Evolutionary conservation across 768 basidiomycete genomes (phyloP).

Genomic region (Agaricus subrufescens): DNA sequence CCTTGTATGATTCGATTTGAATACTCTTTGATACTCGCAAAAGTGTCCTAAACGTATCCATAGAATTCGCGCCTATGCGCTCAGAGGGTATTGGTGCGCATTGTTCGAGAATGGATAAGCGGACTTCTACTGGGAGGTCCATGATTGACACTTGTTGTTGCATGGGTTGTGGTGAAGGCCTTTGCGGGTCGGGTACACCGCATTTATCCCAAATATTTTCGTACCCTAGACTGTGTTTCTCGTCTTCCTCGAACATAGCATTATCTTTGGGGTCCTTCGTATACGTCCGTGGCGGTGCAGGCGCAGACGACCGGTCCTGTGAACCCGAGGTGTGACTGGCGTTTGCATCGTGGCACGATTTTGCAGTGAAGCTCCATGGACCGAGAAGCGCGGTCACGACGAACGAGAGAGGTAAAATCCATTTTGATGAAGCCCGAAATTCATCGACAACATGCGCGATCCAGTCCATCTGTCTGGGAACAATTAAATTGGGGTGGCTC

Average conservation of each 20-base stretch:
- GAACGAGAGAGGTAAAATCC: slow-evolving; percentile 3
- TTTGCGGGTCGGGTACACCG: neutral
- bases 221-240: neutral
- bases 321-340: neutral
- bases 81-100: slow-evolving; percentile 14
- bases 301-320: neutral
- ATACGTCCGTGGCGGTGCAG: neutral
- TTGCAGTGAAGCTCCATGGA: neutral
- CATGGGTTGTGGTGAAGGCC: neutral
- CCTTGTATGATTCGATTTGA: slow-evolving; percentile 25
- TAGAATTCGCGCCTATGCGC: slow-evolving; percentile 16
- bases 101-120: slow-evolving; percentile 23
- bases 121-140: slow-evolving; percentile 28
- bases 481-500: neutral
- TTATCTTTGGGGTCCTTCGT: neutral
- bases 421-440: neutral
- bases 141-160: slow-evolving; percentile 11
- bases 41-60: slow-evolving; percentile 26
- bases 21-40: slow-evolving; percentile 26
- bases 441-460: neutral
- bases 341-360: neutral
- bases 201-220: neutral
- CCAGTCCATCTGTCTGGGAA: neutral
- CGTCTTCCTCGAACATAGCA: neutral
- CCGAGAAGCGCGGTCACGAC: neutral